These are phyloP conservation scores for Fusarium sp. DNA, from an alignment of 2,329 filamentous ascomycete species.

Conservation along the genomic window DNA sequence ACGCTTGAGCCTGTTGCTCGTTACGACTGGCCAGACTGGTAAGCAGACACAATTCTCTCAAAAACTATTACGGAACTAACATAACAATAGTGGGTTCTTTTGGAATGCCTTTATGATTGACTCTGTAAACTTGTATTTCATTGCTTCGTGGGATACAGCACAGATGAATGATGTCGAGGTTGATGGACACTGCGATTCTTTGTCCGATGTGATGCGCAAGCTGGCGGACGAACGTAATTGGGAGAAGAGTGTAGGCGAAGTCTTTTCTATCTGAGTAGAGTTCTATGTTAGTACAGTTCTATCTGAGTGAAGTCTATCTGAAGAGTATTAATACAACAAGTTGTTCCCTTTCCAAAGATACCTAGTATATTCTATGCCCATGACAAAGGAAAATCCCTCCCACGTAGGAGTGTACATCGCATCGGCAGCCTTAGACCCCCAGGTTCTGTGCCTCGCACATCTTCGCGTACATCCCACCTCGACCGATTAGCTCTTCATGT, in stretches of 20 bases:
- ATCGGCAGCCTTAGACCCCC: background rate
- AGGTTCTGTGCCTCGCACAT: slow-evolving; percentile 11
- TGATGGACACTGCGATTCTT: slow-evolving; percentile 43
- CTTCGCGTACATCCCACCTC: background rate
- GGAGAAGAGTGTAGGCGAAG: slow-evolving; percentile 41
- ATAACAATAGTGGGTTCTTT: slow-evolving; percentile 45
- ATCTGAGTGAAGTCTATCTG: background rate
- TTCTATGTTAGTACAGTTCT: background rate
- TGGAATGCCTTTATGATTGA: slow-evolving; percentile 53
- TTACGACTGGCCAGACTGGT: slow-evolving; percentile 52
- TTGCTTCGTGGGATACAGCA: slow-evolving; percentile 53
- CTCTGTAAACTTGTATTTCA: slow-evolving; percentile 46
- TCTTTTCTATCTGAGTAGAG: slow-evolving; percentile 35
- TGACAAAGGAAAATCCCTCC: background rate
- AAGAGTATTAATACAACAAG: background rate
- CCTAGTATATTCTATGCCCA: background rate
- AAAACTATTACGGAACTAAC: slow-evolving; percentile 8
- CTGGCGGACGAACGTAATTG: slow-evolving; percentile 43
- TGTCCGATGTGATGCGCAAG: slow-evolving; percentile 46
- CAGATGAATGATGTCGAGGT: slow-evolving; percentile 49
- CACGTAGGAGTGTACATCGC: background rate
- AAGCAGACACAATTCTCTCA: slow-evolving; percentile 19
- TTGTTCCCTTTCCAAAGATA: background rate
- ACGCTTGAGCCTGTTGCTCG: slow-evolving; percentile 45
- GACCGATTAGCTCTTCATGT: slow-evolving; percentile 4